Percentiles rank a stretch among this genome's conserved stretches.
Evolutionary conservation across 768 basidiomycete species (phyloP).

Genomic region (Chalciporus chontae): DNA sequence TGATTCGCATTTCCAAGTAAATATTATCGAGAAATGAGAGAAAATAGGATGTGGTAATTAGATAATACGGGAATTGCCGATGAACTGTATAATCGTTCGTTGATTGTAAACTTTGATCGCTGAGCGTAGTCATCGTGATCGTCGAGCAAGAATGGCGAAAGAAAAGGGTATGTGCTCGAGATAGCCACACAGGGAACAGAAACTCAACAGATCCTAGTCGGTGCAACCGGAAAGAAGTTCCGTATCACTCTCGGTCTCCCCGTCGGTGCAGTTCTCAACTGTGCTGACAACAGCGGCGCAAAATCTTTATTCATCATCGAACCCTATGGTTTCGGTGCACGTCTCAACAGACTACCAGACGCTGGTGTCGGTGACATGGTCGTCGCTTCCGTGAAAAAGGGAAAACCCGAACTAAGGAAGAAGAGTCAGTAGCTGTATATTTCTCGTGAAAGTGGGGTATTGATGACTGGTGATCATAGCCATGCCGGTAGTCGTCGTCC

Average conservation of each 20-base stretch:
- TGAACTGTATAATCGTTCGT: not conserved
- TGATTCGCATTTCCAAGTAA: slow-evolving; percentile 40
- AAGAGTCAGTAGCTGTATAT: slow-evolving; percentile 70
- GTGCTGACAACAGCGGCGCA: slow-evolving; percentile 99
- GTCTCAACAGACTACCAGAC: slow-evolving; percentile 95
- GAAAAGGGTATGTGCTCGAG: slow-evolving; percentile 15
- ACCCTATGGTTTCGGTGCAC: slow-evolving; percentile 93
- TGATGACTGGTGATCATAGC: slow-evolving; percentile 45
- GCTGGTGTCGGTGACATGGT: slow-evolving; percentile 95
- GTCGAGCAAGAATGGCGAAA: slow-evolving; percentile 20
- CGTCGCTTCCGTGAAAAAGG: slow-evolving; percentile 98
- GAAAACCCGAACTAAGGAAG: slow-evolving; percentile 99
- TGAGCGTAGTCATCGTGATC: not conserved
- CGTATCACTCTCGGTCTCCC: slow-evolving; percentile 93
- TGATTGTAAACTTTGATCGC: slow-evolving; percentile 16
- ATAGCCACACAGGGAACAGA: not conserved
- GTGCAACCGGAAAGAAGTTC: slow-evolving; percentile 91
- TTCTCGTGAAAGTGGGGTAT: not conserved
- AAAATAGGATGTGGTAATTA: not conserved
- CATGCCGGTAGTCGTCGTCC: slow-evolving; percentile 95
- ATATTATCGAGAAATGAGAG: not conserved
- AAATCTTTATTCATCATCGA: slow-evolving; percentile 95
- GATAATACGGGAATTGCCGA: not conserved
- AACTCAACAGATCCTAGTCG: slow-evolving; percentile 31
- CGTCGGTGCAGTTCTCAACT: slow-evolving; percentile 92